Percentiles rank a stretch among this genome's conserved stretches.
These are phyloP conservation scores for Hylodesmum podocarpum DNA, from an alignment of 306 rosid genomes.

Conservation along the genomic window DNA sequence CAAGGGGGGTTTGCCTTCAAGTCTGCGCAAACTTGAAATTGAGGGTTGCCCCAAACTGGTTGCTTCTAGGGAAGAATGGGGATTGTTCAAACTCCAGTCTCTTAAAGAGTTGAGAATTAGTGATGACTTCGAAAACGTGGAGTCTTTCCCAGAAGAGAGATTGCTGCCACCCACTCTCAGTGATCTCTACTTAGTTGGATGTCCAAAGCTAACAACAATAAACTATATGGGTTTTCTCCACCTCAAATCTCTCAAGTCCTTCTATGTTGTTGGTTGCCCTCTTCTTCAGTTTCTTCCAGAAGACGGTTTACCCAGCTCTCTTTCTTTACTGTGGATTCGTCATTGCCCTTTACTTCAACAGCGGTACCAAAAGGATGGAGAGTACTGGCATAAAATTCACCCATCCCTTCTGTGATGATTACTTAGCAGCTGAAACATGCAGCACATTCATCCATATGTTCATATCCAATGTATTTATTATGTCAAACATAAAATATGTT, in stretches of 20 bases:
- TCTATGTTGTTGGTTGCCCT: accelerated
- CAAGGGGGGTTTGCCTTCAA: neutral
- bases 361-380: slow-evolving; percentile 8
- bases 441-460: neutral
- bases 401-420: neutral
- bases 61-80: slow-evolving; percentile 16
- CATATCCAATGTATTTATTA: neutral
- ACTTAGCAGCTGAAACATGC: neutral
- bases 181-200: accelerated
- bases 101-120: neutral
- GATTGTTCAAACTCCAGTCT: slow-evolving; percentile 17
- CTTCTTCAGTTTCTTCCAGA: slow-evolving; percentile 20
- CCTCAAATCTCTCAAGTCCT: slow-evolving; percentile 15
- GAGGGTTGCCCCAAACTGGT: neutral
- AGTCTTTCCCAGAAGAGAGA: slow-evolving; percentile 14
- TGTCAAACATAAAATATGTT: too few relatives aligned
- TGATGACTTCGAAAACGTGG: slow-evolving; percentile 9
- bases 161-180: slow-evolving; percentile 20
- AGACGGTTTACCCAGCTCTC: slow-evolving; percentile 14
- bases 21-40: neutral
- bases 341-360: neutral
- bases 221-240: slow-evolving; percentile 27
- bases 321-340: accelerated
- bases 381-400: slow-evolving; percentile 16
- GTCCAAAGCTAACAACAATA: slow-evolving; percentile 12